Evolutionary conservation across 2,329 filamentous ascomycete species (phyloP).

Genomic region (Arachnomyces sp.): DNA sequence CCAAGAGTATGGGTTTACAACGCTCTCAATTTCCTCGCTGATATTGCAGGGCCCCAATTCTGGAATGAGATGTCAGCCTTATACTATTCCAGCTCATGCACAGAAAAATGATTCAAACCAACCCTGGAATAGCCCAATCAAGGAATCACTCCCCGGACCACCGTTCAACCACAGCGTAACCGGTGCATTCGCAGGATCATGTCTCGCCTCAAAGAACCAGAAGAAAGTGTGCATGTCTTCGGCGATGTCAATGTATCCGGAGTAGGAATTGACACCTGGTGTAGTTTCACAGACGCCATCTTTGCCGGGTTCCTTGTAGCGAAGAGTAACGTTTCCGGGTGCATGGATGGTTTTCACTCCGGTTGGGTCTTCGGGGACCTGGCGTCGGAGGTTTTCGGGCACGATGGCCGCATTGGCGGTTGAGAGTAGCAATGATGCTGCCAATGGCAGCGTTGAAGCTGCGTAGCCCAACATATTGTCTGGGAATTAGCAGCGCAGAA

Average conservation of each 20-base stretch:
- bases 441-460: no score
- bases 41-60: slow-evolving; percentile 36
- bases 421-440: no score
- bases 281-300: slow-evolving; percentile 46
- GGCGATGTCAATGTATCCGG: slow-evolving; percentile 47
- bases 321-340: slow-evolving; percentile 43
- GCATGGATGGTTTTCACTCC: slow-evolving; percentile 29
- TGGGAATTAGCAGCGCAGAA: no score
- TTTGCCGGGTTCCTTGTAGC: slow-evolving; percentile 50
- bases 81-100: not conserved
- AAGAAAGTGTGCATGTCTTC: slow-evolving; percentile 45
- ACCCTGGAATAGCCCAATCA: slow-evolving; percentile 37
- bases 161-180: slow-evolving; percentile 37
- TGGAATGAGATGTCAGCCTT: slow-evolving; percentile 8
- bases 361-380: slow-evolving; percentile 28
- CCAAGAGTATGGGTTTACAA: slow-evolving; percentile 52
- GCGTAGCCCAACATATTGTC: no score
- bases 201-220: slow-evolving; percentile 51
- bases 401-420: no score
- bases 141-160: slow-evolving; percentile 34
- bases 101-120: slow-evolving; percentile 2
- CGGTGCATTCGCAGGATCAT: slow-evolving; percentile 39
- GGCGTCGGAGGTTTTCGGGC: slow-evolving; percentile 15
- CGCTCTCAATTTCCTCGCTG: slow-evolving; percentile 34
- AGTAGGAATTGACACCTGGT: slow-evolving; percentile 48